phyloP scores from a whole-genome alignment of 2,329 filamentous ascomycete species.

The Calonectria honghensis region DNA sequence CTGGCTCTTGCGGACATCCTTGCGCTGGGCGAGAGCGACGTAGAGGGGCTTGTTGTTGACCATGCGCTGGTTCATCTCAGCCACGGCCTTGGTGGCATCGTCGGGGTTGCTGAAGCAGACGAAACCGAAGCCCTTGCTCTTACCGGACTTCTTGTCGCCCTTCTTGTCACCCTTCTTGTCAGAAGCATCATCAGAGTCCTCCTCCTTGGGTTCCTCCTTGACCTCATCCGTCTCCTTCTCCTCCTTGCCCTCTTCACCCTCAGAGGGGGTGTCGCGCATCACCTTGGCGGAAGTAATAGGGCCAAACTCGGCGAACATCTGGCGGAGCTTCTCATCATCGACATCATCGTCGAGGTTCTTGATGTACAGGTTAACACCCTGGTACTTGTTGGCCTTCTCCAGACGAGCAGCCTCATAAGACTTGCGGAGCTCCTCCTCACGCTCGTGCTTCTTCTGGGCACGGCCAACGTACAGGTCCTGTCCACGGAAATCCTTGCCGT shows the following conservation, averaged over 20 bases:
- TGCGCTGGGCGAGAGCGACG: constrained; percentile 97
- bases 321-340: constrained; percentile 97
- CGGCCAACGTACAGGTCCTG: constrained; percentile 98
- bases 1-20: constrained; percentile 99
- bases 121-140: constrained; percentile 99
- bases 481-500: constrained; percentile 92
- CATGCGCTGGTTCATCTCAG: constrained; percentile 99
- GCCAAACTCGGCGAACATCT: constrained; percentile 92
- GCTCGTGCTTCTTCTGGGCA: constrained; percentile 99
- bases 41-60: constrained; percentile 97
- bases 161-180: constrained; percentile 78
- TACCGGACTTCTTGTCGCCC: constrained; percentile 83
- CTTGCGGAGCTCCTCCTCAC: constrained; percentile 98
- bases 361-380: constrained; percentile 99
- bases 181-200: constrained; percentile 66
- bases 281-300: constrained; percentile 99
- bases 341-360: constrained; percentile 99
- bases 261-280: constrained; percentile 87
- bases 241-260: constrained; percentile 72
- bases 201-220: constrained; percentile 71
- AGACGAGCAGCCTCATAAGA: constrained; percentile 98
- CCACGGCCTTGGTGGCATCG: constrained; percentile 98
- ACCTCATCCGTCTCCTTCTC: constrained; percentile 71
- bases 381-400: constrained; percentile 99
- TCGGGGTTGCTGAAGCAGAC: constrained; percentile 99